Percentiles rank a stretch among this genome's conserved stretches.
Conservation (phyloP, 805 yeast genomes). For the Candida namnaoensis region DNA sequence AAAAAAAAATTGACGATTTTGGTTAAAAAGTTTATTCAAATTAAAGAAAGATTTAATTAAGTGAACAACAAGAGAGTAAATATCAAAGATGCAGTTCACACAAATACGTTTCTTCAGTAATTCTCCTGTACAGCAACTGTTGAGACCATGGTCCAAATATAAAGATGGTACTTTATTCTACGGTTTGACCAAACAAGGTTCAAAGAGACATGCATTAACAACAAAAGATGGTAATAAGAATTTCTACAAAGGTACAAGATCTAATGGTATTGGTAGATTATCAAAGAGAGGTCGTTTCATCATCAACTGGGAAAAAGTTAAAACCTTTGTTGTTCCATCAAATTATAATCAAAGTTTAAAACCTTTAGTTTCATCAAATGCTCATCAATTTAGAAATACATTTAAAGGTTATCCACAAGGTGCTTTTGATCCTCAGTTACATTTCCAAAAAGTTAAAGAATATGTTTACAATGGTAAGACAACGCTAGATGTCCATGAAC, state of each 20-base stretch:
- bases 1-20: too few relatives aligned
- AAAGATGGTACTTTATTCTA: constrained; percentile 80
- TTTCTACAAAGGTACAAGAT: constrained; percentile 92
- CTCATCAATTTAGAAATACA: constrained; percentile 61
- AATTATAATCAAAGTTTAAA: constrained; percentile 38
- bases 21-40: too few relatives aligned
- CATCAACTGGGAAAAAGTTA: constrained; percentile 76
- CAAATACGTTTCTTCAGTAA: constrained; percentile 35
- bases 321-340: constrained; percentile 82
- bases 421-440: constrained; percentile 64
- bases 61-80: too few relatives aligned
- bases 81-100: constrained; percentile 13
- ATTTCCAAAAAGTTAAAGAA: constrained; percentile 63
- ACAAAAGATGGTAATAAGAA: constrained; percentile 93
- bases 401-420: constrained; percentile 66
- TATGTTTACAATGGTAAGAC: constrained; percentile 67
- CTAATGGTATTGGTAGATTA: constrained; percentile 84
- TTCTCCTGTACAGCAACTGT: constrained; percentile 38
- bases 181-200: constrained; percentile 70
- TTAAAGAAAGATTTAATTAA: too few relatives aligned
- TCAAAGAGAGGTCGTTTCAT: constrained; percentile 68
- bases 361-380: constrained; percentile 71
- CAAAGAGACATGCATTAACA: constrained; percentile 75
- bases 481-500: constrained; percentile 22
- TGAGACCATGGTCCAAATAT: constrained; percentile 85